Evolutionary conservation across 345 rosid genomes (phyloP).

Genomic region (Xanthoceras sorbifolium): DNA sequence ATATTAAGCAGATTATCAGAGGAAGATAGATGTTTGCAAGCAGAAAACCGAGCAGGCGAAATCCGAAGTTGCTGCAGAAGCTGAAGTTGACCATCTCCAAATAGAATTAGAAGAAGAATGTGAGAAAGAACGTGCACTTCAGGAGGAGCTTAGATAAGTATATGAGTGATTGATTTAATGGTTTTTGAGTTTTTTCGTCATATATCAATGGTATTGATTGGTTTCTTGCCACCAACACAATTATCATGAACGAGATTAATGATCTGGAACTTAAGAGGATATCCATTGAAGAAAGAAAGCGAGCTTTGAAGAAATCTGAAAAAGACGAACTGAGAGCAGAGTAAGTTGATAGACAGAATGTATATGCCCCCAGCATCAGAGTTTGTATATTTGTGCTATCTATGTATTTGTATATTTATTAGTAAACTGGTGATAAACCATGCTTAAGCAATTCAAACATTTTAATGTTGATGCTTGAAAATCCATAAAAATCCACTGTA

Average conservation of each 20-base stretch:
- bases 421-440: background rate
- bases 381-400: background rate
- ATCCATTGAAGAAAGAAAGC: slow-evolving; percentile 52
- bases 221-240: slow-evolving; percentile 42
- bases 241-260: slow-evolving; percentile 44
- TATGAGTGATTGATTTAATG: slow-evolving; percentile 3
- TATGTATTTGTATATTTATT: background rate
- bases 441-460: background rate
- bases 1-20: slow-evolving; percentile 49
- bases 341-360: slow-evolving; percentile 39
- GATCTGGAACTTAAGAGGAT: slow-evolving; percentile 51
- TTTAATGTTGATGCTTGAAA: background rate
- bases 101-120: slow-evolving; percentile 62
- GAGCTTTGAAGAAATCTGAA: slow-evolving; percentile 46
- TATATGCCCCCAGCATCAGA: background rate
- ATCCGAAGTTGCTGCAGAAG: slow-evolving; percentile 43
- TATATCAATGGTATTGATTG: slow-evolving; percentile 20
- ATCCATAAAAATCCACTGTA: background rate
- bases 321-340: slow-evolving; percentile 53
- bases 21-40: slow-evolving; percentile 59
- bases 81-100: slow-evolving; percentile 52
- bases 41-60: slow-evolving; percentile 67
- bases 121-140: slow-evolving; percentile 45
- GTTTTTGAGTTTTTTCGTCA: background rate
- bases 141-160: slow-evolving; percentile 78